These are phyloP conservation scores for Leccinum broughii DNA, from an alignment of 768 basidiomycete genomes.

Conservation along the genomic window DNA sequence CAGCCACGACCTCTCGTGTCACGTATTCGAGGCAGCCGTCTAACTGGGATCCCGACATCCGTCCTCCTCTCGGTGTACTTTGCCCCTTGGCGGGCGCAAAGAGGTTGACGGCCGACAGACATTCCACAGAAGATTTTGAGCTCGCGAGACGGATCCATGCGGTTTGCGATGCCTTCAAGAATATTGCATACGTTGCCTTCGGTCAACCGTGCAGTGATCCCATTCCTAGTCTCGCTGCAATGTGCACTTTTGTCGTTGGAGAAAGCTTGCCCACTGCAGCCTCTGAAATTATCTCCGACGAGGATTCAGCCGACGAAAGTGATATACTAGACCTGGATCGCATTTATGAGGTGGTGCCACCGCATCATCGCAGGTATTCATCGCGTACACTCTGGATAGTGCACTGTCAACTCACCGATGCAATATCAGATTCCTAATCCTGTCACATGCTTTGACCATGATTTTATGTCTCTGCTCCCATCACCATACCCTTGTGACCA, in stretches of 20 bases:
- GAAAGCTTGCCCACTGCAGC: constrained; percentile 37
- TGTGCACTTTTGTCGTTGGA: constrained; percentile 52
- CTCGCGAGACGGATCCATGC: constrained; percentile 51
- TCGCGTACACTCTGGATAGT: constrained; percentile 9
- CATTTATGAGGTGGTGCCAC: constrained; percentile 54
- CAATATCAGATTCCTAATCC: constrained; percentile 43
- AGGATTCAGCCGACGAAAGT: constrained; percentile 26
- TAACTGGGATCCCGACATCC: constrained; percentile 21
- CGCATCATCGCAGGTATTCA: constrained; percentile 50
- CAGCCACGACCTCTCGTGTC: constrained; percentile 18
- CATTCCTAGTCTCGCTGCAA: constrained; percentile 41
- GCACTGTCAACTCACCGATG: constrained; percentile 5
- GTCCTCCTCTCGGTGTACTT: constrained; percentile 40
- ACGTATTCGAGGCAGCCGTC: constrained; percentile 19
- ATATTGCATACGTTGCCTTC: constrained; percentile 44
- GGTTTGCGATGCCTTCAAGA: constrained; percentile 56
- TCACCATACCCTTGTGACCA: constrained; percentile 48
- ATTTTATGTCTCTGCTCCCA: constrained; percentile 46
- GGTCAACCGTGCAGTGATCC: constrained; percentile 17
- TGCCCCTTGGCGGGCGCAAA: constrained; percentile 37
- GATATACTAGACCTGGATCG: constrained; percentile 33
- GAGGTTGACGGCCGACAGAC: constrained; percentile 37
- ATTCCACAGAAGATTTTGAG: constrained; percentile 38
- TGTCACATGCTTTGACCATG: constrained; percentile 53
- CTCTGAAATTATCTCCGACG: constrained; percentile 23